phyloP scores from a whole-genome alignment of 2,329 filamentous ascomycete species.

The Colletotrichum camelliae region DNA sequence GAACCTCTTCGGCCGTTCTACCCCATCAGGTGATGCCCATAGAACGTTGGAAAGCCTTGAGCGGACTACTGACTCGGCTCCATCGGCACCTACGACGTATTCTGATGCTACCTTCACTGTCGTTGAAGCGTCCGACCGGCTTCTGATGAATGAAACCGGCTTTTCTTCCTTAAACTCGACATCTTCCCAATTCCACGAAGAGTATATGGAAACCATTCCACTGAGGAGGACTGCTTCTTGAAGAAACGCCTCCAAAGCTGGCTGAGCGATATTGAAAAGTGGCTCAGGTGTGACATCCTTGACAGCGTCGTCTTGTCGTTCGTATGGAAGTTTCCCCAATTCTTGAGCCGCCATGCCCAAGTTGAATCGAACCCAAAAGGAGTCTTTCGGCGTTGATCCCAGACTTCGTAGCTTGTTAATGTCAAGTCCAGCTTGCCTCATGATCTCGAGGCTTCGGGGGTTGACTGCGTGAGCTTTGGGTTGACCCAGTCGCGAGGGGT shows the following conservation, averaged over 20 bases:
- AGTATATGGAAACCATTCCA: not conserved
- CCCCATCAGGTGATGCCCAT: not conserved
- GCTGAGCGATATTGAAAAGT: not conserved
- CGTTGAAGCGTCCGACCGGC: not conserved
- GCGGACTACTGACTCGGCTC: not conserved
- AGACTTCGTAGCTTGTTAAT: not conserved
- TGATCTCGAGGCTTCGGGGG: not conserved
- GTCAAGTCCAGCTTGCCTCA: not conserved
- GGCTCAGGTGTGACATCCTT: not conserved
- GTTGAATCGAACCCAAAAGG: not conserved
- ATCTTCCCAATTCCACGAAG: not conserved
- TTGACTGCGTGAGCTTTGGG: not conserved
- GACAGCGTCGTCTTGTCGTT: not conserved
- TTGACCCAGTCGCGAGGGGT: not conserved
- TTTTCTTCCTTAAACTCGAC: not conserved
- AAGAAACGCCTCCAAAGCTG: not conserved
- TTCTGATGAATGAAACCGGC: not conserved
- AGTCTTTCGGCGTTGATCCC: not conserved
- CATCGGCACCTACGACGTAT: not conserved
- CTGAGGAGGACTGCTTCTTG: not conserved
- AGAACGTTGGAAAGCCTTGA: not conserved
- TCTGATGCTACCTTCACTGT: not conserved
- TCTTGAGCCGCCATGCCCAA: not conserved
- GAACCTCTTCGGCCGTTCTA: not conserved
- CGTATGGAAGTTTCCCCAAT: not conserved